Evolutionary conservation across 257 asterid genomes (phyloP).

Genomic region (Rhazya stricta): DNA sequence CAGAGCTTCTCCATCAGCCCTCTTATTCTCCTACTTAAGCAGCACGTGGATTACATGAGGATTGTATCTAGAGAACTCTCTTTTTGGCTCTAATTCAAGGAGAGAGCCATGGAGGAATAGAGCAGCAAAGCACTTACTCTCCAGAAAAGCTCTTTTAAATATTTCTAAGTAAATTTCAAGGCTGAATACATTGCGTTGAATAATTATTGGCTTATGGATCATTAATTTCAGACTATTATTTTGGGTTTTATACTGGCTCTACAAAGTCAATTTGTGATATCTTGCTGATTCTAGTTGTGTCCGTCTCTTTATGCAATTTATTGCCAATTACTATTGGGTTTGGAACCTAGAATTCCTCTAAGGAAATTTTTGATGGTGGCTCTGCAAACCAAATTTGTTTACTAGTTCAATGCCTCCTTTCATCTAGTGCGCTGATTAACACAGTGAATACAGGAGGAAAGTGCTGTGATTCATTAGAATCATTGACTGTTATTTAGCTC

Average conservation of each 20-base stretch:
- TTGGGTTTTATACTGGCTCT: neutral
- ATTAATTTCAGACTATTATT: neutral
- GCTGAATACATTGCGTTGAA: neutral
- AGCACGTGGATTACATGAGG: neutral
- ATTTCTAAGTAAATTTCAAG: neutral
- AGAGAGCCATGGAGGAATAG: neutral
- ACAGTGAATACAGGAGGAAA: neutral
- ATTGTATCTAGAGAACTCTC: neutral
- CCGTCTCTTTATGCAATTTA: neutral
- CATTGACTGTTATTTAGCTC: neutral
- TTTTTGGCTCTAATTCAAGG: neutral
- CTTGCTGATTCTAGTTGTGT: neutral
- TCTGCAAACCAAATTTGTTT: neutral
- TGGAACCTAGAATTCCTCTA: neutral
- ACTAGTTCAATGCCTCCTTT: neutral
- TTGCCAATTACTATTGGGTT: neutral
- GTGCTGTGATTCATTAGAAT: neutral
- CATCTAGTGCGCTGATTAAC: neutral
- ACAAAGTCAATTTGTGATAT: neutral
- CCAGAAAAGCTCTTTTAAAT: neutral
- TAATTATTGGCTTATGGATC: neutral
- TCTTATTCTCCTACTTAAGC: neutral
- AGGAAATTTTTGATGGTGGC: neutral
- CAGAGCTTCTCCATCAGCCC: neutral
- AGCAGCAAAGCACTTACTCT: neutral